These are phyloP conservation scores for Epichloe typhina DNA, from an alignment of 2,329 filamentous ascomycete genomes.

Conservation along the genomic window DNA sequence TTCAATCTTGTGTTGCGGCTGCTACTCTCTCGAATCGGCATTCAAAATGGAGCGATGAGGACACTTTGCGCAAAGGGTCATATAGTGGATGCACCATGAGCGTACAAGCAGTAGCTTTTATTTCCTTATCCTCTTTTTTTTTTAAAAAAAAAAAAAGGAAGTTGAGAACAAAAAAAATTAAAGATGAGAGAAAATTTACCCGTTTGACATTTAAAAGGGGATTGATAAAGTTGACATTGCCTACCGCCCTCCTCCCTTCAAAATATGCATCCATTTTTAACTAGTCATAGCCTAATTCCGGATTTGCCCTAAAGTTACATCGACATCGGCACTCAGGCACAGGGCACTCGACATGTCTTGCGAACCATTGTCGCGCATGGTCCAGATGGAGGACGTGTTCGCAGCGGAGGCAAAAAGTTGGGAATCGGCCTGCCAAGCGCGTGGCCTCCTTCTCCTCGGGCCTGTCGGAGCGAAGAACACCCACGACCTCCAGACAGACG, in stretches of 20 bases:
- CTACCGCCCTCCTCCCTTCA: not conserved
- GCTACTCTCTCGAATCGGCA: too few species aligned
- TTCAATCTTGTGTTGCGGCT: too few species aligned
- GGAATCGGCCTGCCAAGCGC: conserved; percentile 42
- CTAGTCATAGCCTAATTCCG: conserved; percentile 40
- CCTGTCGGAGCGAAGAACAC: conserved; percentile 46
- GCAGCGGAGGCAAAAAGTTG: conserved; percentile 56
- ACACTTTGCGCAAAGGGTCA: too few species aligned
- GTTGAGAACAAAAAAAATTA: too few species aligned
- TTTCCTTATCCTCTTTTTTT: too few species aligned
- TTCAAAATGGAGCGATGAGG: too few species aligned
- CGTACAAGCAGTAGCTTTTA: too few species aligned
- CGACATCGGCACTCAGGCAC: conserved; percentile 55
- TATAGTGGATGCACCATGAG: too few species aligned
- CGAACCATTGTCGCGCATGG: conserved; percentile 55
- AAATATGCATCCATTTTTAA: not conserved
- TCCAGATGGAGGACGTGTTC: conserved; percentile 57
- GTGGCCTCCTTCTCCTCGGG: conserved; percentile 38
- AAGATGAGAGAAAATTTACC: too few species aligned
- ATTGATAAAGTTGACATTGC: not conserved
- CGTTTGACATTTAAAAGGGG: too few species aligned
- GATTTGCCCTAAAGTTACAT: conserved; percentile 48
- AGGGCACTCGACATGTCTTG: conserved; percentile 50
- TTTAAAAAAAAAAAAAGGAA: too few species aligned
- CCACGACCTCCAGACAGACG: conserved; percentile 54